These are phyloP conservation scores for Pseudocercospora musae DNA, from an alignment of 2,329 filamentous ascomycete species.

Conservation along the genomic window DNA sequence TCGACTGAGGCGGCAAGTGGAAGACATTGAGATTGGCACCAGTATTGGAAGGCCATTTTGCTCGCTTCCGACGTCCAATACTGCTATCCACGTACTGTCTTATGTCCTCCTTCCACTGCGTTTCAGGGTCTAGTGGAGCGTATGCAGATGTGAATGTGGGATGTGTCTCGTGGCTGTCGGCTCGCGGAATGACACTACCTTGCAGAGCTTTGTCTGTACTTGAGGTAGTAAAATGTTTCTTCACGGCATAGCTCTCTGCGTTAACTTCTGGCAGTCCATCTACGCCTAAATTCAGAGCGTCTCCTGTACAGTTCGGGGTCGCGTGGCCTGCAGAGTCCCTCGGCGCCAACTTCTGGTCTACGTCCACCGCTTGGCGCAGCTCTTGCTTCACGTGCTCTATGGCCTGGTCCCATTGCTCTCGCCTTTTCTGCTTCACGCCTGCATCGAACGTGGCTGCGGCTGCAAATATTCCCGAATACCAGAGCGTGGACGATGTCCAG, in stretches of 20 bases:
- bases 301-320: not conserved
- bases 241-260: not conserved
- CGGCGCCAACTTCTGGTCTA: constrained; percentile 1
- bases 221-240: not conserved
- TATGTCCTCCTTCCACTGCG: constrained; percentile 21
- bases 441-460: constrained; percentile 63
- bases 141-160: not conserved
- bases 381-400: constrained; percentile 55
- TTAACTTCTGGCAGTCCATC: not conserved
- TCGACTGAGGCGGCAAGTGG: constrained; percentile 43
- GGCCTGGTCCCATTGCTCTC: constrained; percentile 59
- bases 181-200: not conserved
- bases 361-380: constrained; percentile 33
- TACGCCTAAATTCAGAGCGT: not conserved
- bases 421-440: constrained; percentile 55
- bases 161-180: not conserved
- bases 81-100: constrained; percentile 21
- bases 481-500: constrained; percentile 57
- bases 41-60: constrained; percentile 42
- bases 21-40: constrained; percentile 25
- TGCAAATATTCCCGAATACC: constrained; percentile 66
- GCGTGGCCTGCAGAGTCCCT: not conserved
- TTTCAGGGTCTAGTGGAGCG: not conserved
- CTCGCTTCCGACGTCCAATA: constrained; percentile 3
- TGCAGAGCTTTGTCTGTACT: not conserved